These are phyloP conservation scores for Aegilops umbellulata DNA, from an alignment of 176 grass and related monocot species.

Conservation along the genomic window DNA sequence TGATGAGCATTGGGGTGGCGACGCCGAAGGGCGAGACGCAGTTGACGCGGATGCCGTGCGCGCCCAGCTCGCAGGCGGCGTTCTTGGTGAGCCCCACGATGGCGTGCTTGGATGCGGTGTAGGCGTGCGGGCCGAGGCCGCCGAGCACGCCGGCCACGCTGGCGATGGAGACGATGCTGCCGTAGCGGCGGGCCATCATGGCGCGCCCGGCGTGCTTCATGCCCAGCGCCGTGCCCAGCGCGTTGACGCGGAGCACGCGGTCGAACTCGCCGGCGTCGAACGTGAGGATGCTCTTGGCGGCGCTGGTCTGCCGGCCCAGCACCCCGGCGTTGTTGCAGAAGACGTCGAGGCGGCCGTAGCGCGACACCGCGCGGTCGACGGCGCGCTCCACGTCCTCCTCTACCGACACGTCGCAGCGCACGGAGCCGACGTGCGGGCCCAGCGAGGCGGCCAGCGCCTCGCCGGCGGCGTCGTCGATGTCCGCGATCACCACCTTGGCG, in stretches of 20 bases:
- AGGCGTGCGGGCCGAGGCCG: slow-evolving; percentile 88
- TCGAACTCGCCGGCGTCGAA: slow-evolving; percentile 90
- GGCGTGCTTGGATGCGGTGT: slow-evolving; percentile 96
- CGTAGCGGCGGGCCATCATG: slow-evolving; percentile 55
- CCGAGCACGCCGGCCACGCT: slow-evolving; percentile 94
- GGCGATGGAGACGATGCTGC: slow-evolving; percentile 83
- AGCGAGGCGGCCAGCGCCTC: slow-evolving; percentile 55
- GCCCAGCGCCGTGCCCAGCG: slow-evolving; percentile 78
- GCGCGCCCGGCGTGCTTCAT: slow-evolving; percentile 96
- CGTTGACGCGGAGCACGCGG: slow-evolving; percentile 91
- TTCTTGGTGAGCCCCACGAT: slow-evolving; percentile 95
- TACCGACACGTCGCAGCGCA: slow-evolving; percentile 68
- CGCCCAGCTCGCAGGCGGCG: slow-evolving; percentile 91
- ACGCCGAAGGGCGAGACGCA: slow-evolving; percentile 98
- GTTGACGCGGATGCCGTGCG: slow-evolving; percentile 87
- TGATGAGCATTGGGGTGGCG: slow-evolving; percentile 92
- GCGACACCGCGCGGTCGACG: slow-evolving; percentile 38
- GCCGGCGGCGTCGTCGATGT: slow-evolving; percentile 53
- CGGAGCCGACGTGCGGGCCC: slow-evolving; percentile 45
- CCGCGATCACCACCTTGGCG: slow-evolving; percentile 73
- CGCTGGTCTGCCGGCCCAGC: slow-evolving; percentile 77
- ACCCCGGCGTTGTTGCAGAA: slow-evolving; percentile 84
- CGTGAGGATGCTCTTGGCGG: slow-evolving; percentile 76
- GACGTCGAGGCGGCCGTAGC: slow-evolving; percentile 68
- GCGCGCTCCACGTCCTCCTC: slow-evolving; percentile 70